These are phyloP conservation scores for Saturnispora mendoncae DNA, from an alignment of 805 yeast species.

Conservation along the genomic window DNA sequence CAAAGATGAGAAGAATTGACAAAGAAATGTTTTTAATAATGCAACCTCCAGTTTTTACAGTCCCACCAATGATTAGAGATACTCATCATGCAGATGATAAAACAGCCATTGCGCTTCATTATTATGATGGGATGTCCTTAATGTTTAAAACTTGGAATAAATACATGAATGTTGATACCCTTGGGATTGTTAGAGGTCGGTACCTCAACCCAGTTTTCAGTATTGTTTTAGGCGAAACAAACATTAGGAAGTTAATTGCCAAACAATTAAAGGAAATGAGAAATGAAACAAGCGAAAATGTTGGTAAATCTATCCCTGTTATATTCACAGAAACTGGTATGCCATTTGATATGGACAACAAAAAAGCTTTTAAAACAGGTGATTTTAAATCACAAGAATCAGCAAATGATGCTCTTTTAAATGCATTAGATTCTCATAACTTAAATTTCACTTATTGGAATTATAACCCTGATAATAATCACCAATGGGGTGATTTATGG, in stretches of 20 bases:
- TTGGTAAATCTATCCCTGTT: slow-evolving; percentile 63
- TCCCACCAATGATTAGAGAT: slow-evolving; percentile 59
- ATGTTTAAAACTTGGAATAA: slow-evolving; percentile 89
- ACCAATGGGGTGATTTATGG: slow-evolving; percentile 87
- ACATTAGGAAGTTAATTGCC: slow-evolving; percentile 63
- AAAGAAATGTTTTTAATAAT: slow-evolving; percentile 47
- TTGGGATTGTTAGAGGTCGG: slow-evolving; percentile 75
- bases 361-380: slow-evolving; percentile 57
- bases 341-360: slow-evolving; percentile 92
- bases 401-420: slow-evolving; percentile 76
- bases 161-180: slow-evolving; percentile 74
- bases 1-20: slow-evolving; percentile 38
- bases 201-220: slow-evolving; percentile 67
- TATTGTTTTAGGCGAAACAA: slow-evolving; percentile 72
- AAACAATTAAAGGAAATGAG: slow-evolving; percentile 61
- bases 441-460: slow-evolving; percentile 82
- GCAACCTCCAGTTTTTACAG: slow-evolving; percentile 74
- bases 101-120: slow-evolving; percentile 79
- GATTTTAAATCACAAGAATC: slow-evolving; percentile 64
- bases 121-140: slow-evolving; percentile 88
- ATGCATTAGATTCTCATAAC: slow-evolving; percentile 67
- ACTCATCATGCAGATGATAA: slow-evolving; percentile 44
- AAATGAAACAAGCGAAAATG: slow-evolving; percentile 47
- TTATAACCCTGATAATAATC: slow-evolving; percentile 63
- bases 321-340: slow-evolving; percentile 93